Conservation (phyloP, 345 rosid species). For the Gossypium stocksii region DNA sequence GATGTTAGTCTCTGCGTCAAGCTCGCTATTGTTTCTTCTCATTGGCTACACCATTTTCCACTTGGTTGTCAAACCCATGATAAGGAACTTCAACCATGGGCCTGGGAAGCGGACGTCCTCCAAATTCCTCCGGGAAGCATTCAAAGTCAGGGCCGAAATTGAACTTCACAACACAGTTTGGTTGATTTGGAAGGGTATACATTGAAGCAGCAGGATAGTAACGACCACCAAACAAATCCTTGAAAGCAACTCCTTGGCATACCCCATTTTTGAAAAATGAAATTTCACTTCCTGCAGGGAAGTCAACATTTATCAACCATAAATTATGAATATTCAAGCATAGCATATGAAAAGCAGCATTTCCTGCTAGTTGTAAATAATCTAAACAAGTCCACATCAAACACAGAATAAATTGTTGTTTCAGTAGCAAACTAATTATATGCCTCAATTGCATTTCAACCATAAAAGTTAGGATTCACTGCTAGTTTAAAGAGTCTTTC, state of each 20-base stretch:
- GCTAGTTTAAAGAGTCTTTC: background rate
- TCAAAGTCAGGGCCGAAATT: constrained; percentile 92
- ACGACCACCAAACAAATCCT: constrained; percentile 73
- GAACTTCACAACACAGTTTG: constrained; percentile 81
- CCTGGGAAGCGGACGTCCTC: constrained; percentile 61
- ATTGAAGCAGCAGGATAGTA: constrained; percentile 98
- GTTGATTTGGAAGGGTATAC: constrained; percentile 92
- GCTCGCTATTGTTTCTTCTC: constrained; percentile 57
- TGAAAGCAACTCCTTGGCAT: constrained; percentile 90
- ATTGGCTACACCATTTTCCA: constrained; percentile 51
- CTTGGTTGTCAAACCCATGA: constrained; percentile 54
- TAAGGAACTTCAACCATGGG: constrained; percentile 78
- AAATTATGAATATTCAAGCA: constrained; percentile 3
- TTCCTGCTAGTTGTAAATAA: background rate
- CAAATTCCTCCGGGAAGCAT: constrained; percentile 59
- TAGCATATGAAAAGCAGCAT: constrained; percentile 14
- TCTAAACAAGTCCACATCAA: constrained; percentile 5
- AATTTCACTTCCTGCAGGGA: constrained; percentile 84
- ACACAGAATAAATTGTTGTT: background rate
- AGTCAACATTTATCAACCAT: background rate
- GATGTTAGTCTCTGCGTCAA: constrained; percentile 12
- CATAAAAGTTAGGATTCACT: background rate
- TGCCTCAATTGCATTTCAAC: background rate
- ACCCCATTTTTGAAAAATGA: constrained; percentile 86
- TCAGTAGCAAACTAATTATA: background rate